phyloP scores from a whole-genome alignment of 2,329 filamentous ascomycete genomes.

The Xylariaceae sp. region DNA sequence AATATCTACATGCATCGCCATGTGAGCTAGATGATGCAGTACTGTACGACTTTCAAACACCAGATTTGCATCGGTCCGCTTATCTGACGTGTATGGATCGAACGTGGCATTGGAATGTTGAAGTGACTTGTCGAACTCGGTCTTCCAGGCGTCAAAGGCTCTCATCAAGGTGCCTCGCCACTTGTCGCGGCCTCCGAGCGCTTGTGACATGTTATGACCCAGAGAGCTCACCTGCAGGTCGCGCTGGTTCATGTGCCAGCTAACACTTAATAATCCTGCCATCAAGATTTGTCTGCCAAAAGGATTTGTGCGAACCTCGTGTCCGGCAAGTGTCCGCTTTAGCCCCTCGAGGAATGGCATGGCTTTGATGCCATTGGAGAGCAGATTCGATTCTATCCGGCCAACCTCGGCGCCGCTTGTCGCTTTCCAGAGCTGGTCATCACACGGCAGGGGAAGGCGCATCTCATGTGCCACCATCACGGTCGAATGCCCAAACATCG shows the following conservation, averaged over 20 bases:
- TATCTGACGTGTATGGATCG: slow-evolving; percentile 56
- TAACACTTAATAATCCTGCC: slow-evolving; percentile 88
- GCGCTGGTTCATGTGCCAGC: slow-evolving; percentile 96
- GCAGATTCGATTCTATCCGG: slow-evolving; percentile 75
- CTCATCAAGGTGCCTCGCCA: slow-evolving; percentile 83
- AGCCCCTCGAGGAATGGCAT: slow-evolving; percentile 87
- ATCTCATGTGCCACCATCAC: slow-evolving; percentile 98
- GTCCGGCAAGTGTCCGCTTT: slow-evolving; percentile 82
- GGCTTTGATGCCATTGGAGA: slow-evolving; percentile 78
- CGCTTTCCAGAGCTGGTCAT: slow-evolving; percentile 89
- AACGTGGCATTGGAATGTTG: slow-evolving; percentile 53
- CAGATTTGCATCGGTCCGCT: slow-evolving; percentile 61
- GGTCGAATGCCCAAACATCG: slow-evolving; percentile 95
- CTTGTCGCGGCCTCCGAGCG: slow-evolving; percentile 82
- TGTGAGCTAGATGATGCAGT: slow-evolving; percentile 89
- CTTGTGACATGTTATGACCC: slow-evolving; percentile 66
- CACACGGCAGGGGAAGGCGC: slow-evolving; percentile 84
- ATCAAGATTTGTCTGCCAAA: slow-evolving; percentile 93
- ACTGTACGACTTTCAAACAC: slow-evolving; percentile 88
- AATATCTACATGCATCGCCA: slow-evolving; percentile 96
- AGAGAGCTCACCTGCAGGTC: slow-evolving; percentile 90
- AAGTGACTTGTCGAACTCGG: slow-evolving; percentile 82
- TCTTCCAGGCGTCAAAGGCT: slow-evolving; percentile 92
- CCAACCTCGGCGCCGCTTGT: slow-evolving; percentile 84
- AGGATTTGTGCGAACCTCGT: slow-evolving; percentile 83